Base-by-base conservation (phyloP, 2,329 filamentous ascomycete genomes). In the Ophiocordyceps camponoti-saundersi region DNA sequence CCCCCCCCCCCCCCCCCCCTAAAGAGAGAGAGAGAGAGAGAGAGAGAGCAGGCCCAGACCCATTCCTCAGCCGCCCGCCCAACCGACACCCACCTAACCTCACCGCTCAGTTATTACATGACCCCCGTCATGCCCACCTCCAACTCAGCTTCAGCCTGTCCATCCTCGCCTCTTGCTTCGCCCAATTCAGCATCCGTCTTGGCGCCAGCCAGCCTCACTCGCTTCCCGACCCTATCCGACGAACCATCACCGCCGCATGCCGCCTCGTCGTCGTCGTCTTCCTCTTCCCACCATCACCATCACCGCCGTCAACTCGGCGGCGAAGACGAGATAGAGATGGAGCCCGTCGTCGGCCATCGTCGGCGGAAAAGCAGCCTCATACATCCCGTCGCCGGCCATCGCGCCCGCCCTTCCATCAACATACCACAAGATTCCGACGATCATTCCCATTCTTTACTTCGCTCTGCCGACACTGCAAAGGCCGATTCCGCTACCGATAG, bases 321-420 rank as follows among this genome's bases (percentile, higher is more conserved):
- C 41, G 51, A 51, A 51, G 62, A 65, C 52, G 66, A 69, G 50
- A 73, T 77, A 53, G 73, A 78, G 63, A 77, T 77, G 72, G 72
- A 70, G 51, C 61, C 71, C 36, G 65, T 77, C 51, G 55, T 59
- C n/a, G 67, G 72, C 54, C 73, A 76, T 55, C 69, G 72, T 41
- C 69, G 73, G 49, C 72, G 74, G 43, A 67, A 72, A 49, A 77
- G 73, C 62, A 76, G 72, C 51, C 60, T 76, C 22, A 70, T 70
- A 55, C 67, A 65, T 51, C 62, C 65, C 21, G 56, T 54, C 42
- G 57, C 54, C 18, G 41, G 26, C 30, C 48, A 49, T 20, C 48
- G 44, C 44, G 36, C 20, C 12, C 46, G 44, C 4, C 48, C 42
- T 10, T 49, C 48, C 21, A 32, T 49, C 44, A 56, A 53, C 46